A percentile compares a stretch with the other conserved stretches of the same genome.
These are phyloP conservation scores for Camelina neglecta DNA, from an alignment of 345 rosid species.

Conservation along the genomic window DNA sequence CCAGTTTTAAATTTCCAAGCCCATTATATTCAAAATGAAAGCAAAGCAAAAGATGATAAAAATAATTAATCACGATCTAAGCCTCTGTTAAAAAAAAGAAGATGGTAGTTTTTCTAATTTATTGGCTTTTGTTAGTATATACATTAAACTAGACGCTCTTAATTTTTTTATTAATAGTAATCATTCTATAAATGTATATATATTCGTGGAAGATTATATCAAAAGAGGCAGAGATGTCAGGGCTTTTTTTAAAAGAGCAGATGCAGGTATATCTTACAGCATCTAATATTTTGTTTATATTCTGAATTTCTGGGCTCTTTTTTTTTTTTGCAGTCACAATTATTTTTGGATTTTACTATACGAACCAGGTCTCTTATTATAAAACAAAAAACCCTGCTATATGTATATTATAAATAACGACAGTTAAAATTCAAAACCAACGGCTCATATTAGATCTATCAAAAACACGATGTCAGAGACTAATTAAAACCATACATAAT, in stretches of 20 bases:
- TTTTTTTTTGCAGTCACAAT: constrained; percentile 30
- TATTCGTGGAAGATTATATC: constrained; percentile 7
- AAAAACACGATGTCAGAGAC: constrained; percentile 25
- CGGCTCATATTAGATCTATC: constrained; percentile 51
- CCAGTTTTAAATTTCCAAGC: no score
- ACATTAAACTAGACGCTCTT: neutral
- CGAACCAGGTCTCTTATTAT: constrained; percentile 28
- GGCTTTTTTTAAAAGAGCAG: neutral
- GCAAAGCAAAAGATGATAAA: no score
- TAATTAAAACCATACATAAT: constrained; percentile 12
- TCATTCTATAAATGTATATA: neutral
- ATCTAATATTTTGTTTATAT: constrained; percentile 35
- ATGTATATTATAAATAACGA: constrained; percentile 33
- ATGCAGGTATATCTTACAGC: constrained; percentile 38
- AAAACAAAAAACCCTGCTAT: constrained; percentile 39
- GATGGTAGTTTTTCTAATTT: neutral
- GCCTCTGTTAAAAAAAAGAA: no score
- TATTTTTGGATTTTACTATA: constrained; percentile 41
- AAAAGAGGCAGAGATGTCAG: neutral
- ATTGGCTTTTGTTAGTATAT: no score
- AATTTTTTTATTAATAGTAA: neutral
- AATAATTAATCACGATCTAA: no score
- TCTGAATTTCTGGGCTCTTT: constrained; percentile 25
- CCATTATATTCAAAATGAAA: no score
- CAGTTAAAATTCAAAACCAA: constrained; percentile 49